phyloP scores from a whole-genome alignment of 164 flowering plant species.

The Santalum album region DNA sequence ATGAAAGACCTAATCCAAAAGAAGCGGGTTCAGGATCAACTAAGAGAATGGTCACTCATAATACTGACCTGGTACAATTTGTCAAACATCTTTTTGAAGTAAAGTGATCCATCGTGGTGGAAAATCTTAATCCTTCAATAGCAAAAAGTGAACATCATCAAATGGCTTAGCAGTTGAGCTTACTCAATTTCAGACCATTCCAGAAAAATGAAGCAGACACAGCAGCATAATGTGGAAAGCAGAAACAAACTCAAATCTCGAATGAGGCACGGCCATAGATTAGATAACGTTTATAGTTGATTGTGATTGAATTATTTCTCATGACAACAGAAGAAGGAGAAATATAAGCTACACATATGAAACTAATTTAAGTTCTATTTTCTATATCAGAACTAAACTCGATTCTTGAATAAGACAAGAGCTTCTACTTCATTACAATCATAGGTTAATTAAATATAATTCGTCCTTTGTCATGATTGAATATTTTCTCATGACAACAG shows the following conservation, averaged over 20 bases:
- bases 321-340: too few species aligned
- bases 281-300: too few species aligned
- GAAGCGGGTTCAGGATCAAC: background rate
- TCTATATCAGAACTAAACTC: too few species aligned
- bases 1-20: background rate
- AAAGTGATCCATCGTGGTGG: slow-evolving; percentile 68
- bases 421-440: too few species aligned
- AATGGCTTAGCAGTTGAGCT: background rate
- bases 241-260: background rate
- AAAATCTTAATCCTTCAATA: slow-evolving; percentile 80
- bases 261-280: too few species aligned
- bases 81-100: slow-evolving; percentile 80
- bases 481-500: too few species aligned
- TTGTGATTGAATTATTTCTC: too few species aligned
- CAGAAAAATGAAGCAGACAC: background rate
- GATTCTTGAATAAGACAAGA: too few species aligned
- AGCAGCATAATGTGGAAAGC: background rate
- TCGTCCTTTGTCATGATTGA: too few species aligned
- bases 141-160: background rate
- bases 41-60: background rate
- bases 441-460: too few species aligned
- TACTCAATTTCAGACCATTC: background rate
- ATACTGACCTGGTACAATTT: slow-evolving; percentile 81
- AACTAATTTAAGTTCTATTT: too few species aligned
- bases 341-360: too few species aligned